phyloP scores from a whole-genome alignment of 495 filamentous ascomycete genomes.

The Trichoderma reesei region DNA sequence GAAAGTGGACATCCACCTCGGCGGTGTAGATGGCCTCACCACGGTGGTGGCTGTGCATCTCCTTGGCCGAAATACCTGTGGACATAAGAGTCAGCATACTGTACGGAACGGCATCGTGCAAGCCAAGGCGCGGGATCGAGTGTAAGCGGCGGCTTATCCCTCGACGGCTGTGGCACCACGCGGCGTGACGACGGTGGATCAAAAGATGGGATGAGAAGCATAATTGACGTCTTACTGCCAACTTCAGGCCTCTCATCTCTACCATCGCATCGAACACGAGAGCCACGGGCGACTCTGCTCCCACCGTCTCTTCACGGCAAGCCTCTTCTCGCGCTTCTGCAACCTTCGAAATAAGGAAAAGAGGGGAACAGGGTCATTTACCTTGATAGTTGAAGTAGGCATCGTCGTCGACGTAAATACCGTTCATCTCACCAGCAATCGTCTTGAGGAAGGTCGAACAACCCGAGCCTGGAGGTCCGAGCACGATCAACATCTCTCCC shows the following conservation, averaged over 20 bases:
- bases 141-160: not conserved
- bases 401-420: conserved; percentile 53
- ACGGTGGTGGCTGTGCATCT: conserved; percentile 58
- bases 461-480: conserved; percentile 69
- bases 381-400: conserved; percentile 71
- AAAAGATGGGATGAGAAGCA: conserved; percentile 11
- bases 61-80: conserved; percentile 43
- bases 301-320: no score
- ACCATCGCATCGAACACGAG: no score
- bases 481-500: conserved; percentile 73
- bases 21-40: conserved; percentile 77
- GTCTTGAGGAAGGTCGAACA: conserved; percentile 76
- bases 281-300: no score
- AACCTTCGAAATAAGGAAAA: not conserved
- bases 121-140: not conserved
- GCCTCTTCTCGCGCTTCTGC: not conserved
- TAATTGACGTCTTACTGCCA: conserved; percentile 2
- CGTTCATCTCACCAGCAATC: conserved; percentile 66
- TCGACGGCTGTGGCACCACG: no score
- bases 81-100: not conserved
- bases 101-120: not conserved
- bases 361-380: conserved; percentile 19
- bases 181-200: no score
- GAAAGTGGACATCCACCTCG: conserved; percentile 74
- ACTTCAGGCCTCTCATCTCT: no score